phyloP scores from a whole-genome alignment of 345 rosid species.

The Arabidopsis arenosa region DNA sequence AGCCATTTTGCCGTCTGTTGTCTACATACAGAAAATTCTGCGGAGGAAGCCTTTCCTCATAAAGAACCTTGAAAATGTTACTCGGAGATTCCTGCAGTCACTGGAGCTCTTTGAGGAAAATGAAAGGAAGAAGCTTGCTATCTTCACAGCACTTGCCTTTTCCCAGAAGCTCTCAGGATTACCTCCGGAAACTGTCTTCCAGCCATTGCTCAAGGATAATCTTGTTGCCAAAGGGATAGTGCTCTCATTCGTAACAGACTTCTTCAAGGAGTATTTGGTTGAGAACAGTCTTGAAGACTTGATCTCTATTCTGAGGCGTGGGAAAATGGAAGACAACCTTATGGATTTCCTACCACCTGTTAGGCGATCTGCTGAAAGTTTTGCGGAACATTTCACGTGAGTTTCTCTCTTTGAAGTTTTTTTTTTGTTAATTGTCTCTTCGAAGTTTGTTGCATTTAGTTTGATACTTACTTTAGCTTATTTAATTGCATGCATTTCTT shows the following conservation, averaged over 20 bases:
- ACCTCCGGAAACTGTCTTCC: conserved; percentile 97
- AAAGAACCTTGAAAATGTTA: conserved; percentile 97
- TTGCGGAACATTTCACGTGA: conserved; percentile 97
- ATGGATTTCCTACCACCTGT: conserved; percentile 81
- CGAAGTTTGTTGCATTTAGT: conserved; percentile 12
- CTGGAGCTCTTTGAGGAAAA: conserved; percentile 97
- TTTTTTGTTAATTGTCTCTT: neutral
- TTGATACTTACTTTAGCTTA: neutral
- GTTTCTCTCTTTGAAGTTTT: conserved; percentile 44
- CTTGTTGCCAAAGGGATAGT: conserved; percentile 99
- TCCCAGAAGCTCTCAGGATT: conserved; percentile 98
- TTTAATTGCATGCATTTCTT: conserved; percentile 4
- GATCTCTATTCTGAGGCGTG: conserved; percentile 89
- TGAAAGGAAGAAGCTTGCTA: conserved; percentile 97
- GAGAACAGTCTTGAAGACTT: conserved; percentile 96
- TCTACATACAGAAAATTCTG: conserved; percentile 86
- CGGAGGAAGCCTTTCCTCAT: conserved; percentile 94
- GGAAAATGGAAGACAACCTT: conserved; percentile 93
- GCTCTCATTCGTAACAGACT: conserved; percentile 89
- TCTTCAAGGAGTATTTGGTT: conserved; percentile 95
- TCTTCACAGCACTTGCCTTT: conserved; percentile 96
- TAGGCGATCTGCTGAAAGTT: conserved; percentile 83
- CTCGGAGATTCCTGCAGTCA: conserved; percentile 86
- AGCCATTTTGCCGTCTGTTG: conserved; percentile 79
- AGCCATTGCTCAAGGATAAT: conserved; percentile 97